Evolutionary conservation across 2,329 filamentous ascomycete genomes (phyloP).

Genomic region (Diaporthe longicolla): DNA sequence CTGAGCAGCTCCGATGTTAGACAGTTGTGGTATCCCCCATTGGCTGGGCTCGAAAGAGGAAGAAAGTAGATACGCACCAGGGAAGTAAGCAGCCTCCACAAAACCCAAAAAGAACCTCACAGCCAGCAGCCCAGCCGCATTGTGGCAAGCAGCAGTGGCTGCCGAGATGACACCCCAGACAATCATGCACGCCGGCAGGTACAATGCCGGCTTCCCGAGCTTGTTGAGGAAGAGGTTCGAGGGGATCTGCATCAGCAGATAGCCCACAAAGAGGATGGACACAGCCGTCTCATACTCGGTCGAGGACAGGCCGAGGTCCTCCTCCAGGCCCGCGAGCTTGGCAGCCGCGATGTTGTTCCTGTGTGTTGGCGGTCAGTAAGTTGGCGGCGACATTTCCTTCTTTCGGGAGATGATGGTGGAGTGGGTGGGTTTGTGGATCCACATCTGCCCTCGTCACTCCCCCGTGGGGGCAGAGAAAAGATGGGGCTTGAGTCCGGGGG

Average conservation of each 20-base stretch:
- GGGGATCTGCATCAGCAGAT: constrained; percentile 66
- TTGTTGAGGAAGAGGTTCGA: constrained; percentile 67
- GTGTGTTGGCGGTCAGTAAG: constrained; percentile 27
- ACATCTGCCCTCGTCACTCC: background rate
- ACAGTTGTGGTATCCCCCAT: background rate
- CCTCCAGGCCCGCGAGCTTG: constrained; percentile 60
- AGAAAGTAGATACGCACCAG: constrained; percentile 13
- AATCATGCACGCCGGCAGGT: constrained; percentile 62
- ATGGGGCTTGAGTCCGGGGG: constrained; percentile 8
- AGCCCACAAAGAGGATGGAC: constrained; percentile 67
- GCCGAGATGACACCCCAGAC: constrained; percentile 64
- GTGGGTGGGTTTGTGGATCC: background rate
- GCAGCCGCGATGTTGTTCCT: constrained; percentile 59
- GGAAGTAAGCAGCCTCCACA: constrained; percentile 56
- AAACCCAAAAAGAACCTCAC: constrained; percentile 61
- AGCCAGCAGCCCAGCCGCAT: constrained; percentile 54
- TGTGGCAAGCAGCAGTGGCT: constrained; percentile 54
- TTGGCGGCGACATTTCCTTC: background rate
- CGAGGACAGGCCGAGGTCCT: constrained; percentile 58
- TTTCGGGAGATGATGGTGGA: background rate
- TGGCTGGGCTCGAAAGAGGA: no score
- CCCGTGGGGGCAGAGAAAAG: background rate
- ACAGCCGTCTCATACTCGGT: constrained; percentile 58
- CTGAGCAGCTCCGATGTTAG: constrained; percentile 42
- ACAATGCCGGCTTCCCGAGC: constrained; percentile 62